Base-by-base conservation (phyloP, 495 filamentous ascomycete species). In the Daldinia bambusicola region DNA sequence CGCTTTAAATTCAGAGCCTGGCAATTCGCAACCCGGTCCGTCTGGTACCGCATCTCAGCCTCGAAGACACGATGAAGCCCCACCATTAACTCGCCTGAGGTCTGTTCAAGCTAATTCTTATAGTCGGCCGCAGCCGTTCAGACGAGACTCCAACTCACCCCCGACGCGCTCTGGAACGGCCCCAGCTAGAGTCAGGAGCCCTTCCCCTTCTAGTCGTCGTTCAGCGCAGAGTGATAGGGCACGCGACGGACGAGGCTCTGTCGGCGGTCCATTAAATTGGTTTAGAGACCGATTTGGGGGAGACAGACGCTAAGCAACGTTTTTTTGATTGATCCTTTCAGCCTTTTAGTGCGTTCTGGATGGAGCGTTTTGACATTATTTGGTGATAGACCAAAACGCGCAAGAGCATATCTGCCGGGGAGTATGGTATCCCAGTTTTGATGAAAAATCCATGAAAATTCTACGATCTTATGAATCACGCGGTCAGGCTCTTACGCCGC, bases 271-370 rank as follows among this genome's bases (percentile, higher is more conserved):
- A 7, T 53, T 82, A 8, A 41, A 61, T 52, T 83, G 81, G 81
- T 31, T 83, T 26, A 69, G 80, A 59, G 79, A 79, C 43, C 78
- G 74, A 20, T 80, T 81, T 38, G 43, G 71, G 57, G 76, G 75
- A 20, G 74, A 74, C 31, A 70, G 71, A 31, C 71, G 71, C 13
- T 43, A 53, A n/a, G 70, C n/a, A 70, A 18, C 36, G 41, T n/a
- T 14, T 40, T 13, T 9, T 59, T 16, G 10, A 13, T 65, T 16
- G 20, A 16, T 53, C 43, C 16, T 31, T 18, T 20, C 12, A 13
- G 51, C 34, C 41, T 36, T 43, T 43, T 30, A 52, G 22, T 26
- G 30, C 18, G 32, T 18, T 37, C 55, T 20, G 30, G 16, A 30
- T 37, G 8, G 14, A 56, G 38, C 1, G 40, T 30, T 34, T 14